Base-by-base conservation (phyloP, 2,329 filamentous ascomycete genomes). In the Teratosphaeria zuluensis region DNA sequence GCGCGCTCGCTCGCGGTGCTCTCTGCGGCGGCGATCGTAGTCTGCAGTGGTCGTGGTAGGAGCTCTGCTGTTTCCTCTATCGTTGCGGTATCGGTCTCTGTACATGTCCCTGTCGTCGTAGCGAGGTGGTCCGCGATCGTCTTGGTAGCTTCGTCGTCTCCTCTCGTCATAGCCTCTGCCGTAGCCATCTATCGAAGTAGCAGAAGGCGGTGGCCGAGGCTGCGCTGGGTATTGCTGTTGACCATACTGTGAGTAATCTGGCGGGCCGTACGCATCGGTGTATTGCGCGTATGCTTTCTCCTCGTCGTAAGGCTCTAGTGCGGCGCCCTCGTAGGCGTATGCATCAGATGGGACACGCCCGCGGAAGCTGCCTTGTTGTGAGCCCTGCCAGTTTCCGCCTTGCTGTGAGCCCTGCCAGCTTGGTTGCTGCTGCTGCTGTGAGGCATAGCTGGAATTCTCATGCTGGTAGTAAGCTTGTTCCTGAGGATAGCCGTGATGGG, bases 221-320 rank as follows among this genome's bases (percentile, higher is more conserved):
- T 21, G 42, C 6, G n/a, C n/a, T 21, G 42, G 19, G n/a, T n/a
- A 1, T 1, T 48, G 19, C 42, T 48, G 42, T 14, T 54, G 31
- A 4, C 48, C 53, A 48, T 48, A 48, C 42, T 48, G 42, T 19
- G 42, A 48, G 56, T 52, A 58, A 54, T 55, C 31, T 8, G 64
- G 63, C 4, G 58, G 57, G 12, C 61, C 61, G 32, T 63, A 63
- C 4, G 61, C 61, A 19, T 57, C 57, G 30, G 51, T 54, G 24
- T 61, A 68, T 35, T 64, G 58, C 52, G 67, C 66, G 53, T 67
- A 66, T 12, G 67, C 67, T 58, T 66, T 69, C 42, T 67, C 63
- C 30, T 68, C 65, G 51, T 69, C 63, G 55, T 68, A 69, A 3
- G 65, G 64, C 7, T 62, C 54, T 46, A 69, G 19, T 21, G 59